A percentile compares a stretch with the other conserved stretches of the same genome.
phyloP scores from a whole-genome alignment of 179 eudicot species.

The Patellifolia procumbens region DNA sequence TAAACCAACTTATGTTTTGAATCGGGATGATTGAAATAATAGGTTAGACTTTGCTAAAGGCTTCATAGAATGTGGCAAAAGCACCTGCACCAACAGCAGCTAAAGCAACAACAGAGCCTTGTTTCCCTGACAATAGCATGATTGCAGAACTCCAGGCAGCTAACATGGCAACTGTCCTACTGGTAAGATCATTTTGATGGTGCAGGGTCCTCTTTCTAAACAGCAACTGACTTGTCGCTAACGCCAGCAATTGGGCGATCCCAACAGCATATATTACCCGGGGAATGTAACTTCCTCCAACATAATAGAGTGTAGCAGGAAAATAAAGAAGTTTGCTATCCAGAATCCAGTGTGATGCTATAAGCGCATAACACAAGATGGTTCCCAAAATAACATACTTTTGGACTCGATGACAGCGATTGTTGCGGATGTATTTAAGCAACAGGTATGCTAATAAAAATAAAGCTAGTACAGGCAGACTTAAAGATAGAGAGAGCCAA shows the following conservation, averaged over 20 bases:
- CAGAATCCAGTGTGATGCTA: slow-evolving; percentile 62
- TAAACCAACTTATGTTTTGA: background rate
- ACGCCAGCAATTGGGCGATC: slow-evolving; percentile 49
- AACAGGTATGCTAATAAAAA: slow-evolving; percentile 51
- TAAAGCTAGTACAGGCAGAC: slow-evolving; percentile 53
- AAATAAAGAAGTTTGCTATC: slow-evolving; percentile 53
- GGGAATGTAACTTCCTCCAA: slow-evolving; percentile 57
- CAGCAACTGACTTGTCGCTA: slow-evolving; percentile 48
- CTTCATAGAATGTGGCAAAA: slow-evolving; percentile 17
- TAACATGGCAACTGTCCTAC: slow-evolving; percentile 62
- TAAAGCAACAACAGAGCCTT: slow-evolving; percentile 73
- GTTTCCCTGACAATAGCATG: slow-evolving; percentile 78
- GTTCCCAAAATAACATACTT: slow-evolving; percentile 58
- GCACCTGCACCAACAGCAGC: slow-evolving; percentile 79
- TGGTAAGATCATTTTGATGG: slow-evolving; percentile 43
- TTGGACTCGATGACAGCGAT: slow-evolving; percentile 33
- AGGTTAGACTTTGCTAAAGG: background rate
- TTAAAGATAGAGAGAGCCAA: slow-evolving; percentile 47
- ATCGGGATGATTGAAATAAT: background rate
- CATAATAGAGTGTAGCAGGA: slow-evolving; percentile 31
- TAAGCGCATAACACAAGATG: slow-evolving; percentile 56
- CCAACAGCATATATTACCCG: slow-evolving; percentile 65
- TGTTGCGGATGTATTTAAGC: slow-evolving; percentile 39
- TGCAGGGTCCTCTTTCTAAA: slow-evolving; percentile 31
- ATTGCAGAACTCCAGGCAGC: slow-evolving; percentile 78